Percentiles rank a stretch among this genome's conserved stretches.
phyloP scores from a whole-genome alignment of 306 rosid species.

The Cicer chorassanicum region DNA sequence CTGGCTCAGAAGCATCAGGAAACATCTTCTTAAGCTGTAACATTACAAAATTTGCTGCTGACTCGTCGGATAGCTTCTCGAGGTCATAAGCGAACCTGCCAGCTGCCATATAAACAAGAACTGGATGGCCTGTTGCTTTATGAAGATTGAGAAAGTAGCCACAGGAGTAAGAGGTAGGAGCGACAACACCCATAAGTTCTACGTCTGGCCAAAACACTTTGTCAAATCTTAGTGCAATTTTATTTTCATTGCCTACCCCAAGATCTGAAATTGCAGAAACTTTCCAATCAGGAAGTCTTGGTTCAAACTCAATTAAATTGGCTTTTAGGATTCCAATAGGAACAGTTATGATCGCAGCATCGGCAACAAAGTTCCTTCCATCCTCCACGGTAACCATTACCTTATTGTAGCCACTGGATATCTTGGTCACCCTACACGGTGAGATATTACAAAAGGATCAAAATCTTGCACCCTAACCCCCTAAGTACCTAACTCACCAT shows the following conservation, averaged over 20 bases:
- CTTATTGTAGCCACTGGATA: constrained; percentile 60
- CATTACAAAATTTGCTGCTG: constrained; percentile 58
- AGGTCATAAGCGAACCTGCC: constrained; percentile 80
- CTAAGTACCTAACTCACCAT: background rate
- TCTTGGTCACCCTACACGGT: constrained; percentile 53
- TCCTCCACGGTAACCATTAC: constrained; percentile 68
- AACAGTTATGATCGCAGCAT: constrained; percentile 61
- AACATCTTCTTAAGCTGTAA: constrained; percentile 75
- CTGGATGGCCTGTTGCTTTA: constrained; percentile 76
- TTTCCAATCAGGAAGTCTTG: constrained; percentile 75
- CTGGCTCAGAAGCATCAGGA: constrained; percentile 72
- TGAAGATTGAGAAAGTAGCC: constrained; percentile 86
- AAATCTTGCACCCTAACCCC: constrained; percentile 6
- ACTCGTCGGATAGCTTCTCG: constrained; percentile 59
- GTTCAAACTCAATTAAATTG: constrained; percentile 68
- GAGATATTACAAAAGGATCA: constrained; percentile 41
- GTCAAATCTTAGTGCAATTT: constrained; percentile 66
- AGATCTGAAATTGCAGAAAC: constrained; percentile 72
- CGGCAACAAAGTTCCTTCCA: constrained; percentile 64
- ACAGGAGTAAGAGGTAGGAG: constrained; percentile 70
- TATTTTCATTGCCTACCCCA: constrained; percentile 84
- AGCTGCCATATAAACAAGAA: constrained; percentile 81
- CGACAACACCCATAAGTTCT: constrained; percentile 70
- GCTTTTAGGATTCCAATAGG: constrained; percentile 79
- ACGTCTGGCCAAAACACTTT: constrained; percentile 79